These are phyloP conservation scores for Phalaenopsis aphrodite DNA, from an alignment of 106 monocot species.

Conservation along the genomic window DNA sequence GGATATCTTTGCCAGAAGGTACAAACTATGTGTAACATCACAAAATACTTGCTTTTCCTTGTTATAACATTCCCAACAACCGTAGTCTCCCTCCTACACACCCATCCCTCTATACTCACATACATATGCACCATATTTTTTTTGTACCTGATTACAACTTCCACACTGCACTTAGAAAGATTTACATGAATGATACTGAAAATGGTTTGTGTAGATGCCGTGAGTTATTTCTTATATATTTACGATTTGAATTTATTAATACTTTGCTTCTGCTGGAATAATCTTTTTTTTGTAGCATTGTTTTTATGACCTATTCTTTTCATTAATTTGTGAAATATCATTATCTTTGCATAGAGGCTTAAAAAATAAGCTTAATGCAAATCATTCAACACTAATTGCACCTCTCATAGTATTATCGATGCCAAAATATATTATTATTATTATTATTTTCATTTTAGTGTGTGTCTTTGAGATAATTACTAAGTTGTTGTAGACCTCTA, in stretches of 20 bases:
- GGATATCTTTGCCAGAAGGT: slow-evolving; percentile 92
- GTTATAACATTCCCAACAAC: background rate
- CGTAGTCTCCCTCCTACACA: background rate
- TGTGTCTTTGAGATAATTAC: too few relatives aligned
- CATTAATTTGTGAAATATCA: too few relatives aligned
- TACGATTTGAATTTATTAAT: background rate
- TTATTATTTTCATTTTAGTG: too few relatives aligned
- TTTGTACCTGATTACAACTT: background rate
- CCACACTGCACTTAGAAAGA: background rate
- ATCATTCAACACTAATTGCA: too few relatives aligned
- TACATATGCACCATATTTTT: background rate
- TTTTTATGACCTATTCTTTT: too few relatives aligned
- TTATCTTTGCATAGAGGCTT: too few relatives aligned
- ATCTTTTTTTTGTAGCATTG: too few relatives aligned
- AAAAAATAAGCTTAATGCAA: too few relatives aligned
- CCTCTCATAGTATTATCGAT: too few relatives aligned
- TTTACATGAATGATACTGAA: background rate
- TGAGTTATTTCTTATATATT: background rate
- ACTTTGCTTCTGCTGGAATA: background rate
- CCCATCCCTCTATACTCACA: background rate
- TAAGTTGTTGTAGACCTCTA: too few relatives aligned
- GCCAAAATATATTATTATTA: too few relatives aligned
- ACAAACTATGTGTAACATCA: background rate
- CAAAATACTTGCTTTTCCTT: background rate
- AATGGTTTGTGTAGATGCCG: background rate